phyloP scores from a whole-genome alignment of 805 yeast genomes.

The Wickerhamomyces ciferrii region DNA sequence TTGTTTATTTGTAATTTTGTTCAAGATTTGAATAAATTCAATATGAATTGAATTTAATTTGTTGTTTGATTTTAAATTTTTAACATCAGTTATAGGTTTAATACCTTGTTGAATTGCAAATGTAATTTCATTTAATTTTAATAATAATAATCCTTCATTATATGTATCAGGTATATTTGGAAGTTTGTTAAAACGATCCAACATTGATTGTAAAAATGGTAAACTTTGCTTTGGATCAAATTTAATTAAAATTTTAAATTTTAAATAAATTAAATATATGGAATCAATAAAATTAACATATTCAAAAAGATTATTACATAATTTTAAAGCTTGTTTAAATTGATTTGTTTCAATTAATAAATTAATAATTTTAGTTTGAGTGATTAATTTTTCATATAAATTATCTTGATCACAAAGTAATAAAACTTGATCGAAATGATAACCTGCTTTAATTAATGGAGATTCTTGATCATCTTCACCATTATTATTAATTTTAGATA shows the following conservation, averaged over 20 bases:
- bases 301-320: background rate
- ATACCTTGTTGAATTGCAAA: conserved; percentile 10
- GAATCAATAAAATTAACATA: background rate
- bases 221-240: conserved; percentile 11
- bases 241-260: conserved; percentile 3
- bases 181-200: background rate
- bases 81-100: background rate
- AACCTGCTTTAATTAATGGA: conserved; percentile 3
- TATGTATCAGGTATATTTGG: background rate
- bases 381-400: conserved; percentile 2
- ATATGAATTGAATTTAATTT: background rate
- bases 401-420: conserved; percentile 8
- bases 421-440: conserved; percentile 8
- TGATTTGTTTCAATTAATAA: conserved; percentile 1
- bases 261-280: conserved; percentile 4
- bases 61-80: background rate
- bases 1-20: background rate
- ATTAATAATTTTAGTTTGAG: conserved; percentile 4
- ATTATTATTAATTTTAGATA: background rate
- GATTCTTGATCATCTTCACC: background rate
- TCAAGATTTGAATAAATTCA: background rate
- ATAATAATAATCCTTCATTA: conserved; percentile 2
- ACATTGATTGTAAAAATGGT: conserved; percentile 2
- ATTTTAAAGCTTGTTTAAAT: conserved; percentile 8
- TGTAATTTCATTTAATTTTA: conserved; percentile 9